These are phyloP conservation scores for Kluyveromyces marxianus DNA, from an alignment of 1,139 yeast species.

Conservation along the genomic window DNA sequence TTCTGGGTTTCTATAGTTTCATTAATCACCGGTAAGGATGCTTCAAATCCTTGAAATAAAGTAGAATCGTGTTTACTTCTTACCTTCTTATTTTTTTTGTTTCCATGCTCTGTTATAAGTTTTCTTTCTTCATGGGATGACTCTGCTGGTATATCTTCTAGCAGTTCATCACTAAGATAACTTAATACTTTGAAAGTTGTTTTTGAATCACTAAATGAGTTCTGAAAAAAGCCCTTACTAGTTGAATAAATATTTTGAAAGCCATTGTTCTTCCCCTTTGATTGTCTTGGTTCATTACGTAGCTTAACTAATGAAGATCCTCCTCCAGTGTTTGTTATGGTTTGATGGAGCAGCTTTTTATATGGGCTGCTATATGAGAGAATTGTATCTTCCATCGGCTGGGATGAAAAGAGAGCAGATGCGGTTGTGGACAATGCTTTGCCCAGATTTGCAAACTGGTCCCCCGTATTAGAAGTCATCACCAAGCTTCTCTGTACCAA, in stretches of 20 bases:
- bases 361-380: constrained; percentile 38
- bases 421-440: constrained; percentile 20
- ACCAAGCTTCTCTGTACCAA: constrained; percentile 5
- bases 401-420: constrained; percentile 18
- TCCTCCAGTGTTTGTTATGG: constrained; percentile 27
- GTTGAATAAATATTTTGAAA: constrained; percentile 22
- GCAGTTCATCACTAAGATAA: constrained; percentile 48
- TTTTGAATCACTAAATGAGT: constrained; percentile 27
- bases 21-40: constrained; percentile 43
- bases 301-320: constrained; percentile 6
- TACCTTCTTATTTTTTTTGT: constrained; percentile 7
- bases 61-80: constrained; percentile 28
- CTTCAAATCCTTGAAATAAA: constrained; percentile 60
- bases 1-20: constrained; percentile 29
- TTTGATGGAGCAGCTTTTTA: constrained; percentile 40
- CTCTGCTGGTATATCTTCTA: constrained; percentile 41
- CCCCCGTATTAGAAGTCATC: constrained; percentile 12
- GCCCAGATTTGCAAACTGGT: constrained; percentile 16
- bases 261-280: constrained; percentile 8
- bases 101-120: constrained; percentile 16
- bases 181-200: constrained; percentile 41
- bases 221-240: constrained; percentile 28
- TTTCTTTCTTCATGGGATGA: constrained; percentile 9
- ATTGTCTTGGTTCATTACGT: constrained; percentile 2
- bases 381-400: constrained; percentile 29